phyloP scores from a whole-genome alignment of 768 basidiomycete species.

The Floccularia luteovirens region DNA sequence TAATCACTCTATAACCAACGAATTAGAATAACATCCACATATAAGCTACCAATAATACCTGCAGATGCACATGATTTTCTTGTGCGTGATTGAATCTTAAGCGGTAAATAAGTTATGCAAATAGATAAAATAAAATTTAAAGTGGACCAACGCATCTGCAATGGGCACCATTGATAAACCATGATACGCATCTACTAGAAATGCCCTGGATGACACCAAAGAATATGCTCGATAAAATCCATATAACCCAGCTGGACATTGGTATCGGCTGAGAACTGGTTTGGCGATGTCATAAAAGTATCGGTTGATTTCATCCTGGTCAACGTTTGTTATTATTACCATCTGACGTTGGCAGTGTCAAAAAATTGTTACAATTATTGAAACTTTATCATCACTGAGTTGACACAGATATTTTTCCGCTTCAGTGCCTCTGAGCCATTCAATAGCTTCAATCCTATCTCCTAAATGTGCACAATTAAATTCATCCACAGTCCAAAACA shows the following conservation, averaged over 20 bases:
- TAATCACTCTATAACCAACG: conserved; percentile 49
- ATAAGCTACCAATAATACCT: conserved; percentile 49
- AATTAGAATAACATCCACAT: too few species aligned
- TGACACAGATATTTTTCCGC: conserved; percentile 16
- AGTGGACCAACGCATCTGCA: conserved; percentile 73
- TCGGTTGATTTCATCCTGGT: conserved; percentile 22
- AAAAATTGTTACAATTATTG: conserved; percentile 14
- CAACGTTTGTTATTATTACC: neutral
- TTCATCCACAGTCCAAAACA: conserved; percentile 41
- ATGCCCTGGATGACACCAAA: conserved; percentile 77
- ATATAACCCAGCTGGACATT: conserved; percentile 16
- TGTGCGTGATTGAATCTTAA: conserved; percentile 66
- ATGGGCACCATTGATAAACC: conserved; percentile 79
- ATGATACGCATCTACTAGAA: conserved; percentile 78
- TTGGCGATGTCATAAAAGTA: conserved; percentile 29
- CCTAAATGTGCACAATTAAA: conserved; percentile 3
- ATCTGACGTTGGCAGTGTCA: neutral
- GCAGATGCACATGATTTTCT: conserved; percentile 65
- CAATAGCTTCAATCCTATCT: conserved; percentile 22
- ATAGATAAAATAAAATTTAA: conserved; percentile 4
- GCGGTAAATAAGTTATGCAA: conserved; percentile 7
- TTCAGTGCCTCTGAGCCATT: conserved; percentile 39
- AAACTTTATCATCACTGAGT: conserved; percentile 10
- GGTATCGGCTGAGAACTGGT: conserved; percentile 16
- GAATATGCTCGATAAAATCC: conserved; percentile 48